Conservation (phyloP, 2,329 filamentous ascomycete genomes). For the Cryoendolithus antarcticus region DNA sequence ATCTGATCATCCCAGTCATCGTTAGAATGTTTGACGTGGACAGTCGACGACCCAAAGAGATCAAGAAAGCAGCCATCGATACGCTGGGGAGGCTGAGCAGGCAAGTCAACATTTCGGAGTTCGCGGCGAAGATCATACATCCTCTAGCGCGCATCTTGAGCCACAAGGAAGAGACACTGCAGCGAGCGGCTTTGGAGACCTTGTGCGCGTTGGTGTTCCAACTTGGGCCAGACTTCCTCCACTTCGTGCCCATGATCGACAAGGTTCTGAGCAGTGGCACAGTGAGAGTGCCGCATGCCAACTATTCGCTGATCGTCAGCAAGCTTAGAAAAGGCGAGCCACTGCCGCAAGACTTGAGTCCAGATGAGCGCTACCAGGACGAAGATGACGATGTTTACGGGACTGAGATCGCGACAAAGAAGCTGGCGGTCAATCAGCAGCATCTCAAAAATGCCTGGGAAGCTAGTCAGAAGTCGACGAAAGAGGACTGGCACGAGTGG, state of each 20-base stretch:
- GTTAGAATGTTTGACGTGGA: conserved; percentile 82
- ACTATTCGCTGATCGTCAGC: conserved; percentile 82
- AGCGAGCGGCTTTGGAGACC: conserved; percentile 78
- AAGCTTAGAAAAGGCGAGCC: conserved; percentile 92
- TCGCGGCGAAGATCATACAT: conserved; percentile 91
- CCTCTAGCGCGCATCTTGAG: conserved; percentile 74
- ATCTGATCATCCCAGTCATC: conserved; percentile 91
- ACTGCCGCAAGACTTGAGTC: conserved; percentile 86
- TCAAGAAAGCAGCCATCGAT: conserved; percentile 83
- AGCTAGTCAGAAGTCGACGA: conserved; percentile 88
- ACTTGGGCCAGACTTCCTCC: conserved; percentile 84
- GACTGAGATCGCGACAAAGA: conserved; percentile 78
- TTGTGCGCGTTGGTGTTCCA: conserved; percentile 93
- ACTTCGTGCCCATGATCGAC: conserved; percentile 87
- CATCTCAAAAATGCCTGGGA: conserved; percentile 97
- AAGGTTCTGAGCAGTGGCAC: conserved; percentile 54
- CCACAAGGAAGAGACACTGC: conserved; percentile 58
- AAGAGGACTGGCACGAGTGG: conserved; percentile 99
- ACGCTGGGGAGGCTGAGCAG: conserved; percentile 87
- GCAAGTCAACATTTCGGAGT: conserved; percentile 95
- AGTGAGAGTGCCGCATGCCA: conserved; percentile 74
- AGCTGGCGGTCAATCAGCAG: conserved; percentile 92
- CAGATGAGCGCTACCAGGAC: conserved; percentile 58
- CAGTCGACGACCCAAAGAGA: conserved; percentile 37
- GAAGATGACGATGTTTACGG: conserved; percentile 69